These are phyloP conservation scores for Teunomyces lycoperdinae DNA, from an alignment of 805 yeast species.

Conservation along the genomic window DNA sequence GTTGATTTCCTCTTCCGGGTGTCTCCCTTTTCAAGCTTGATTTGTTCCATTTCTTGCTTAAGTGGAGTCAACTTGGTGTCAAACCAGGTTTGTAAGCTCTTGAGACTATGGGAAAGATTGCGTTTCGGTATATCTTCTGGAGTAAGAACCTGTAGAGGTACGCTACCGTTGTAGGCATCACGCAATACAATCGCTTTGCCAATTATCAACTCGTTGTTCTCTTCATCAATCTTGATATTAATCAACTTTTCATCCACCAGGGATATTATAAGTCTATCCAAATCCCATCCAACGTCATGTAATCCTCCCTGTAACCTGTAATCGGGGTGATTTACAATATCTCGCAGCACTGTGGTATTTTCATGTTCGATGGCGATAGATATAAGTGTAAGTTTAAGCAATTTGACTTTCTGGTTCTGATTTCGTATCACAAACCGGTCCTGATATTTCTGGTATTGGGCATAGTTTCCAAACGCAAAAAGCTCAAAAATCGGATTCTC, in stretches of 20 bases:
- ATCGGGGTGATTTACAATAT: constrained; percentile 12
- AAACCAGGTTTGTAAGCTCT: constrained; percentile 15
- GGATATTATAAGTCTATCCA: constrained; percentile 22
- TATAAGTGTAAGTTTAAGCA: constrained; percentile 27
- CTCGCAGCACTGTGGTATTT: constrained; percentile 15
- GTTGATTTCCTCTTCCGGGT: constrained; percentile 11
- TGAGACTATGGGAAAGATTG: constrained; percentile 16
- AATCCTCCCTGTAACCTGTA: constrained; percentile 15
- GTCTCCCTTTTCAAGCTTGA: constrained; percentile 1
- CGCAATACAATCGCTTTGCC: constrained; percentile 18
- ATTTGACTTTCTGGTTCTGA: constrained; percentile 12
- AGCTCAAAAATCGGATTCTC: constrained; percentile 21
- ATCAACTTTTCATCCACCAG: constrained; percentile 24
- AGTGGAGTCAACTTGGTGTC: not conserved
- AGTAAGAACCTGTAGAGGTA: constrained; percentile 21
- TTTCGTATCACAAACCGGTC: constrained; percentile 7
- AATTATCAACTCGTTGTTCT: constrained; percentile 14
- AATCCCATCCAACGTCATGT: constrained; percentile 3
- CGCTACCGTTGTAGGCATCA: constrained; percentile 30
- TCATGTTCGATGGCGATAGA: constrained; percentile 21
- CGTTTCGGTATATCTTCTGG: constrained; percentile 21
- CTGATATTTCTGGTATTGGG: constrained; percentile 20
- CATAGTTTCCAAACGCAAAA: constrained; percentile 35
- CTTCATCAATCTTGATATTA: constrained; percentile 29
- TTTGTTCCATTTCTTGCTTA: not conserved